Evolutionary conservation across 495 filamentous ascomycete genomes (phyloP), one percentile per base, ranked within the genome.

Genomic region (Rhypophila decipiens): DNA sequence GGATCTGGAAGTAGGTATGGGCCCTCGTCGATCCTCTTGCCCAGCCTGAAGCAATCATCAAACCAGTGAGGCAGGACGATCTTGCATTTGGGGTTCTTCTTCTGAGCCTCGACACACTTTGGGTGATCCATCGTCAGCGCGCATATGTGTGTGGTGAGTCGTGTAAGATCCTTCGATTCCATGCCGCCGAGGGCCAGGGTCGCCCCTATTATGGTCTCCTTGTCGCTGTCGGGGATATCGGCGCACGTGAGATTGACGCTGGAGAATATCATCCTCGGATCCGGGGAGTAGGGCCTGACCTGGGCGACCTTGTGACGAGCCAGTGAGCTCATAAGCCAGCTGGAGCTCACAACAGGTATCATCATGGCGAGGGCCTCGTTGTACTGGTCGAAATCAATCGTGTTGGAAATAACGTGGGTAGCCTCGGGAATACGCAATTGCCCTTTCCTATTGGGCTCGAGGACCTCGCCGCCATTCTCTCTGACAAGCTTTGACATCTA

Each of bases 51-150:
- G 62, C 93, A 99, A 59, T 96, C 91, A 53, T 97, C 93, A 57
- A 99, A 96, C 87, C 94, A 97, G 60, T 99, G 94, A 23, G 94
- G 94, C 41, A 97, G 72, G n/a, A 98, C 86, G 46, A 94, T 84
- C 63, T 88, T 90, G 66, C 76, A 76, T 35, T 78, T 79, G 19
- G 87, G 64, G 33, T 74, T 79, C 64, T 82, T 95, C 0, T 67
- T 64, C 33, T 68, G 24, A 0, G 83, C 83, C 31, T 81, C 57
- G 49, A 73, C 64, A 51, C 88, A 90, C 64, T 89, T 93, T 2
- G 70, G 70, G 59, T 81, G 70, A 47, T 90, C 84, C 61, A 84
- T 68, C 3, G 82, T 84, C 55, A 96, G 66, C 5, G 94, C 89
- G 27, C 95, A 88, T 50, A 97, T 74, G 66, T 99, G 93, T 2